phyloP scores from a whole-genome alignment of 2,329 filamentous ascomycete species.

The Aulographum hederae region DNA sequence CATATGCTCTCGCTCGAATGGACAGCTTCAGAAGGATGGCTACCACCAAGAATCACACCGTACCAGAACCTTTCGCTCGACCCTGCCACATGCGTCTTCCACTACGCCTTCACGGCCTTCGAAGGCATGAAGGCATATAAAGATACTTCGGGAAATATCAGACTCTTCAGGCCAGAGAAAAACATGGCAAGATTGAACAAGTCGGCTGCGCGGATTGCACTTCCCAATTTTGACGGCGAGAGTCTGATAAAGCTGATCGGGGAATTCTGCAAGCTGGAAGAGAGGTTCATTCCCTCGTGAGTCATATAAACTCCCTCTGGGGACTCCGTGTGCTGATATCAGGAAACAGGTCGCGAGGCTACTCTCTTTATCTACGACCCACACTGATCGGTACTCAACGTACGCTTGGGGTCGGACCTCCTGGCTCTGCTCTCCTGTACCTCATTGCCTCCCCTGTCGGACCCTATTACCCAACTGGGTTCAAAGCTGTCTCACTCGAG shows the following conservation, averaged over 20 bases:
- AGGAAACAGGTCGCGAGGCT: conserved; percentile 41
- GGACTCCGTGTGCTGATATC: conserved; percentile 3
- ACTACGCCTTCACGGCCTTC: conserved; percentile 97
- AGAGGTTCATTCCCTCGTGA: conserved; percentile 73
- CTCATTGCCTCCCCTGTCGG: conserved; percentile 93
- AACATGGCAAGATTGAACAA: conserved; percentile 95
- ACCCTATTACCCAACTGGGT: conserved; percentile 94
- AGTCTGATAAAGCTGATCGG: conserved; percentile 67
- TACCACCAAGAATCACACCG: conserved; percentile 63
- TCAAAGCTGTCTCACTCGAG: conserved; percentile 92
- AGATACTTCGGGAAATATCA: conserved; percentile 57
- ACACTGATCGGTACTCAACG: conserved; percentile 95
- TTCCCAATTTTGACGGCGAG: conserved; percentile 65
- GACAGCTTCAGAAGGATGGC: conserved; percentile 73
- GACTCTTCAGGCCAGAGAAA: conserved; percentile 83
- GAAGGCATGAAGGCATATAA: conserved; percentile 99
- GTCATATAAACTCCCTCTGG: conserved; percentile 11
- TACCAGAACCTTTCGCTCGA: conserved; percentile 97
- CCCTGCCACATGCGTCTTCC: conserved; percentile 90
- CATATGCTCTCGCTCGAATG: conserved; percentile 96
- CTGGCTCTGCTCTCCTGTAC: conserved; percentile 78
- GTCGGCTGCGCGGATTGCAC: conserved; percentile 75
- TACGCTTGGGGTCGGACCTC: conserved; percentile 83
- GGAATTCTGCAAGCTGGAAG: conserved; percentile 61
- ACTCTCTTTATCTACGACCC: conserved; percentile 87